Evolutionary conservation across 768 basidiomycete species (phyloP).

Genomic region (Lentinula guzmanii): DNA sequence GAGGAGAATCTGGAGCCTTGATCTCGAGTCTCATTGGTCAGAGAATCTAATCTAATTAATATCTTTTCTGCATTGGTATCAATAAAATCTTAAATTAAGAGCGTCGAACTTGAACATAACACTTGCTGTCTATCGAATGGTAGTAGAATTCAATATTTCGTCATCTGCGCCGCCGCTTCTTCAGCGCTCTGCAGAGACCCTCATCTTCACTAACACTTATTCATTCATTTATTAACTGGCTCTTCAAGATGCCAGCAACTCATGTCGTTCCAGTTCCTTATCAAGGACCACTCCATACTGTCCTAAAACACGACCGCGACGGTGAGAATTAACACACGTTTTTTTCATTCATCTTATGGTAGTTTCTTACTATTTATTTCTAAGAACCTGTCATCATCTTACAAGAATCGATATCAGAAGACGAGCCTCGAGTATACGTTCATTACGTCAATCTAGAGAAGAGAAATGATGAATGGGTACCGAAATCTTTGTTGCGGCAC

Average conservation of each 20-base stretch:
- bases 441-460: constrained; percentile 69
- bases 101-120: background rate
- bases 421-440: constrained; percentile 45
- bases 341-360: background rate
- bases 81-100: background rate
- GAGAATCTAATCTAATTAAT: background rate
- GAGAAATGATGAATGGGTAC: constrained; percentile 70
- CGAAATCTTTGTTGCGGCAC: constrained; percentile 32
- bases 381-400: constrained; percentile 48
- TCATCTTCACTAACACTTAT: background rate
- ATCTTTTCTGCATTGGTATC: background rate
- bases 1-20: background rate
- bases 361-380: constrained; percentile 7
- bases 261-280: constrained; percentile 17
- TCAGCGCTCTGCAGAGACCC: background rate
- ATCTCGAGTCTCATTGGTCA: background rate
- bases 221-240: background rate
- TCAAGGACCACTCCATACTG: background rate
- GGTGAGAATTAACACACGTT: background rate
- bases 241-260: constrained; percentile 23
- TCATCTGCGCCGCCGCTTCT: background rate
- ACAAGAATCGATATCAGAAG: constrained; percentile 35
- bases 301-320: constrained; percentile 3
- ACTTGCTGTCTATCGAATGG: background rate
- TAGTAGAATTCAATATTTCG: background rate